phyloP scores from a whole-genome alignment of 108 stramenopile genomes.

The Pseudonitzschia pungens region DNA sequence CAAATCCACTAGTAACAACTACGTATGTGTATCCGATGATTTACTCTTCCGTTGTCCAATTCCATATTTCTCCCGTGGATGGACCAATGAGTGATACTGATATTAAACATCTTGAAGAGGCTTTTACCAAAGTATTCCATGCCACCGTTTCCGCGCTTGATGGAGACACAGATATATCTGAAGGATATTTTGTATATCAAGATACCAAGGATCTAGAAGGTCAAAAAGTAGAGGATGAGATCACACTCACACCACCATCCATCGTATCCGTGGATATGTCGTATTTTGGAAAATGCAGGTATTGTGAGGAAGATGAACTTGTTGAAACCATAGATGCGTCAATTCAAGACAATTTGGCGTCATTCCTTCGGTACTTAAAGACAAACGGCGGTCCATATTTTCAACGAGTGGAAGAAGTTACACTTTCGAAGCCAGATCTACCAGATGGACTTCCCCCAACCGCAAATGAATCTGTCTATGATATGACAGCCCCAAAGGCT shows the following conservation, averaged over 20 bases:
- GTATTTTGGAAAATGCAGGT: slow-evolving; percentile 28
- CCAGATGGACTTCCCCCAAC: slow-evolving; percentile 18
- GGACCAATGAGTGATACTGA: slow-evolving; percentile 22
- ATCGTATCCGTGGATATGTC: slow-evolving; percentile 16
- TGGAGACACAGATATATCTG: slow-evolving; percentile 32
- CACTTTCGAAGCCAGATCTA: slow-evolving; percentile 12
- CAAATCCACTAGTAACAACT: background rate
- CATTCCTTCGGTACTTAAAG: slow-evolving; percentile 15
- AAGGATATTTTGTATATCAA: slow-evolving; percentile 29
- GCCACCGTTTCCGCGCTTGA: slow-evolving; percentile 28
- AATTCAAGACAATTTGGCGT: slow-evolving; percentile 9
- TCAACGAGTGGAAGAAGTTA: slow-evolving; percentile 6
- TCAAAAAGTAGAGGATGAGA: background rate
- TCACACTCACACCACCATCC: background rate
- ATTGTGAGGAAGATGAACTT: slow-evolving; percentile 20
- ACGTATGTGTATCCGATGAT: slow-evolving; percentile 27
- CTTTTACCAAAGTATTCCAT: slow-evolving; percentile 27
- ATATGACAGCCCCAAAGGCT: slow-evolving; percentile 10
- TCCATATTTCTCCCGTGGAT: slow-evolving; percentile 16
- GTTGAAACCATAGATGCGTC: slow-evolving; percentile 12
- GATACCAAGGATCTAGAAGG: slow-evolving; percentile 1
- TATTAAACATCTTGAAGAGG: slow-evolving; percentile 20
- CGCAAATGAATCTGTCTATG: slow-evolving; percentile 24
- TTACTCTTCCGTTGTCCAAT: slow-evolving; percentile 12
- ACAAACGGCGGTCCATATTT: slow-evolving; percentile 22